Base-by-base conservation (phyloP, 2,329 filamentous ascomycete genomes). In the Fusarium tanahbumbuense region DNA sequence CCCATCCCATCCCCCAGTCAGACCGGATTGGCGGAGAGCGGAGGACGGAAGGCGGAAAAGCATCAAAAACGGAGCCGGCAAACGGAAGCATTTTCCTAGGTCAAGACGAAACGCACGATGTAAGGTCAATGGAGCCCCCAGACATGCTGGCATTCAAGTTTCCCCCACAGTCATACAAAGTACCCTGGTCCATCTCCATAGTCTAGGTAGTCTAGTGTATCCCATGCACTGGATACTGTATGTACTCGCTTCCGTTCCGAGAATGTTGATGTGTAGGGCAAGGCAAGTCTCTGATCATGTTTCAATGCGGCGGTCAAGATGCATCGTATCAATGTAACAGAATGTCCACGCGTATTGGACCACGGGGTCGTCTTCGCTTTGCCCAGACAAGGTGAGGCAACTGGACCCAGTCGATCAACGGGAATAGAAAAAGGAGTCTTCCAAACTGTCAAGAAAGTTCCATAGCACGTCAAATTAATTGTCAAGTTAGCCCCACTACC, bases 71-170 rank as follows among this genome's bases (percentile, higher is more conserved):
- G 50, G 53, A 63, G 49, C 55, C 45, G 57, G 53, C 50, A 54
- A 58, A 70, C 67, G 58, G 63, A 70, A 59, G 49, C 42, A 60
- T 60, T 49, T 49, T 70, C 48, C 67, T 62, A 50, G 48, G 41
- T 42, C 42, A 41, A 53, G 47, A 57, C 64, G 64, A 70, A 68
- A 70, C 67, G 45, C 67, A 70, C 64, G 47, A 67, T 62, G 60
- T 42, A 48, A 68, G 61, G 61, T 55, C 48, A 61, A 71, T 70
- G 57, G 67, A 70, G 68, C 44, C 41, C 62, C 49, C 27, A 42
- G 64, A 63, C 62, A 58, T 44, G 62, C 25, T 67, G 49, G 46
- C 55, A 47, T 67, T 67, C 37, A 54, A 41, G 41, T 47, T 44
- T 68, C 67, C 67, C 67, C 54, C 54, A 56, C 54, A 56, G 48